Conservation (phyloP, 192 early-diverging fungal species). For the Podila verticillata region DNA sequence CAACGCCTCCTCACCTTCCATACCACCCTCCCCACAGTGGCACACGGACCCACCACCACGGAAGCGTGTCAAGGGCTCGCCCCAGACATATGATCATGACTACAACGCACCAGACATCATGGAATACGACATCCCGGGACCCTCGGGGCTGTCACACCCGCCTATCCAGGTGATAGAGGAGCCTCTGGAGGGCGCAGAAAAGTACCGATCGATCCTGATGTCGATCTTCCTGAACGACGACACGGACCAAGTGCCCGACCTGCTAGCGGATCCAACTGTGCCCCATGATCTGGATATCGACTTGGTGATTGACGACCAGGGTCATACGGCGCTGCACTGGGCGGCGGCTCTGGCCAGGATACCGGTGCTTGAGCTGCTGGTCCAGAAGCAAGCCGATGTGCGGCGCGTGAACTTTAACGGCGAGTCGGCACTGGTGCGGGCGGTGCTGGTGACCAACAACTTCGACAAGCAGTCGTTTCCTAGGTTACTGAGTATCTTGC, state of each 20-base stretch:
- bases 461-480: constrained; percentile 85
- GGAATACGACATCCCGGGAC: constrained; percentile 8
- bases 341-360: constrained; percentile 88
- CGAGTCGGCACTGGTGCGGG: constrained; percentile 89
- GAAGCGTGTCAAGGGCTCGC: constrained; percentile 13
- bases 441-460: constrained; percentile 88
- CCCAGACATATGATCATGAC: constrained; percentile 6
- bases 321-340: constrained; percentile 97
- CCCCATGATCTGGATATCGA: constrained; percentile 77
- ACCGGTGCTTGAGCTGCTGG: constrained; percentile 76
- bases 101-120: constrained; percentile 4
- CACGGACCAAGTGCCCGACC: constrained; percentile 65
- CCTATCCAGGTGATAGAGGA: constrained; percentile 12
- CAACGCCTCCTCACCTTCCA: constrained; percentile 25
- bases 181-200: constrained; percentile 55
- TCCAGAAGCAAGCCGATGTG: constrained; percentile 80
- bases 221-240: constrained; percentile 87
- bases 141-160: background rate
- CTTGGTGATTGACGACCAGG: constrained; percentile 91
- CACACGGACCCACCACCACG: constrained; percentile 20
- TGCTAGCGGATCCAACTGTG: constrained; percentile 47
- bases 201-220: constrained; percentile 83
- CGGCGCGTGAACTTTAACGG: constrained; percentile 78
- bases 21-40: constrained; percentile 43
- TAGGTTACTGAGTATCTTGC: constrained; percentile 75